Percentiles rank a stretch among this genome's conserved stretches.
phyloP scores from a whole-genome alignment of 2,329 filamentous ascomycete genomes.

The Penicillium digitatum region DNA sequence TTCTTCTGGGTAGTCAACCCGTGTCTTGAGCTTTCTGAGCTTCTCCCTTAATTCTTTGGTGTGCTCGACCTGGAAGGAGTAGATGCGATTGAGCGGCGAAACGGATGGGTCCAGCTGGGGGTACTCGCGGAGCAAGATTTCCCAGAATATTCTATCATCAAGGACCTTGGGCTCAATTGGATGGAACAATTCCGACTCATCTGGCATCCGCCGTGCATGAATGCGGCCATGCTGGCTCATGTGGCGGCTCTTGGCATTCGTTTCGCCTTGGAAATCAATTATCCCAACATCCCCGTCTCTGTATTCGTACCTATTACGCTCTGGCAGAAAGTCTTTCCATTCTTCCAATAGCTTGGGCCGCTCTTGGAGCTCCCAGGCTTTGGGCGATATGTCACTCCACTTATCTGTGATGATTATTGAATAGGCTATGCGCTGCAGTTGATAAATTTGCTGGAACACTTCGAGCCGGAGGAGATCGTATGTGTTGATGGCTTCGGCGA shows the following conservation, averaged over 20 bases:
- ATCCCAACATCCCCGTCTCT: slow-evolving; percentile 40
- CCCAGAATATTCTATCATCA: slow-evolving; percentile 14
- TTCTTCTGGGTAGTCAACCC: slow-evolving; percentile 11
- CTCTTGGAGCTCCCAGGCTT: slow-evolving; percentile 31
- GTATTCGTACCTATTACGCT: slow-evolving; percentile 19
- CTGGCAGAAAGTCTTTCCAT: slow-evolving; percentile 48
- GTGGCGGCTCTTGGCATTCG: slow-evolving; percentile 15
- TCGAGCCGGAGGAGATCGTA: slow-evolving; percentile 34
- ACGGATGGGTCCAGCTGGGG: slow-evolving; percentile 8
- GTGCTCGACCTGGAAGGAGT: slow-evolving; percentile 9
- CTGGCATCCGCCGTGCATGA: slow-evolving; percentile 10
- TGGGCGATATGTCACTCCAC: slow-evolving; percentile 13
- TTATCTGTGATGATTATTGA: not conserved
- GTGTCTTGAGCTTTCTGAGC: slow-evolving; percentile 16
- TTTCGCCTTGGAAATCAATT: slow-evolving; percentile 37
- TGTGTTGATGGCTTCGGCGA: slow-evolving; percentile 30
- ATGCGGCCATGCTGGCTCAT: not conserved
- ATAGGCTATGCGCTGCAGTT: slow-evolving; percentile 16
- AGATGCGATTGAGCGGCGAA: slow-evolving; percentile 13
- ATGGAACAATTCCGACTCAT: slow-evolving; percentile 12
- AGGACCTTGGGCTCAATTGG: not conserved
- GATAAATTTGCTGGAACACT: slow-evolving; percentile 30
- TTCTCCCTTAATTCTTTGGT: slow-evolving; percentile 1
- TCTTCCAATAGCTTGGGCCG: slow-evolving; percentile 48
- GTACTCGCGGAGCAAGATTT: slow-evolving; percentile 4